phyloP scores from a whole-genome alignment of 2,329 filamentous ascomycete species.

The Cryphonectria japonica region DNA sequence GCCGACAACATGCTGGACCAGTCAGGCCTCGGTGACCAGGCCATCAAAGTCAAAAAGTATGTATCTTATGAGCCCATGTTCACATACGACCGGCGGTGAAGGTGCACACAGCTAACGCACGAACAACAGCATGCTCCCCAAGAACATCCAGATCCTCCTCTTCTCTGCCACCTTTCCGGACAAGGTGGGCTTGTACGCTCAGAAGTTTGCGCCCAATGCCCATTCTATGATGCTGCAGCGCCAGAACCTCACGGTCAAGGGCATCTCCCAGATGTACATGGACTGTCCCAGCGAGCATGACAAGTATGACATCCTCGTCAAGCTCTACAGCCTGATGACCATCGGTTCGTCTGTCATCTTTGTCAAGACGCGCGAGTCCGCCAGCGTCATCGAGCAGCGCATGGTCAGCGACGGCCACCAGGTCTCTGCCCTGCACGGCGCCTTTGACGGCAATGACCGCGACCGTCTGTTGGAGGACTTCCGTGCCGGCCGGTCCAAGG shows the following conservation, averaged over 20 bases:
- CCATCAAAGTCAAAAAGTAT: constrained; percentile 83
- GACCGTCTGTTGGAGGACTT: constrained; percentile 86
- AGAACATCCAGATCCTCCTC: constrained; percentile 80
- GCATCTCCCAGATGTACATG: constrained; percentile 97
- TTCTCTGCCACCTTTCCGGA: constrained; percentile 95
- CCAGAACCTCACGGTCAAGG: constrained; percentile 92
- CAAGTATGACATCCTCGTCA: constrained; percentile 87
- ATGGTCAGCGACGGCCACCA: constrained; percentile 91
- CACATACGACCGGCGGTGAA: background rate
- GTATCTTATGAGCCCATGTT: constrained; percentile 38
- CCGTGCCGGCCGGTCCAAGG: constrained; percentile 84
- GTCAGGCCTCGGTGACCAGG: constrained; percentile 94
- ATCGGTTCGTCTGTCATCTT: constrained; percentile 98
- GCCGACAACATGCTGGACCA: constrained; percentile 99
- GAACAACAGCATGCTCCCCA: constrained; percentile 67
- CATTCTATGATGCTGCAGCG: constrained; percentile 87
- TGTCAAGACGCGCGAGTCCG: constrained; percentile 88
- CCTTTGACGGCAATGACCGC: constrained; percentile 80
- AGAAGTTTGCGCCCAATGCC: constrained; percentile 81
- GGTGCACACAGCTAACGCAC: background rate
- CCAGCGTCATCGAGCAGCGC: constrained; percentile 79
- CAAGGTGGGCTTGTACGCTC: constrained; percentile 81
- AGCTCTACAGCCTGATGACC: constrained; percentile 94
- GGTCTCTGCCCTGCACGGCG: constrained; percentile 87
- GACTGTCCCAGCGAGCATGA: constrained; percentile 81